Percentiles rank a stretch among this genome's conserved stretches.
Conservation (phyloP, 352 stramenopile species). For the Phytophthora pini region DNA sequence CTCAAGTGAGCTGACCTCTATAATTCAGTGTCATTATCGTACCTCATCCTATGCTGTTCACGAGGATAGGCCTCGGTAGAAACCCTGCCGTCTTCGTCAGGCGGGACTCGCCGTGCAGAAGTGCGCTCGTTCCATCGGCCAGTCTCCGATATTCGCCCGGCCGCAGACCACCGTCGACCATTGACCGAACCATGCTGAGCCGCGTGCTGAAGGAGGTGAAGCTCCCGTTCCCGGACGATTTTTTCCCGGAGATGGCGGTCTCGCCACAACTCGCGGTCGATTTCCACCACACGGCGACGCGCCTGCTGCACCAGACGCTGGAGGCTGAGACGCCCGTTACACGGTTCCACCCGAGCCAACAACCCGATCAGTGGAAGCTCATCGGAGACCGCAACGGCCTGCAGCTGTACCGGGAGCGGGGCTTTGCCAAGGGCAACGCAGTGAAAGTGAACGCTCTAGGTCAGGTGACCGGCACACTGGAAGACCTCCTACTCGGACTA, state of each 20-base stretch:
- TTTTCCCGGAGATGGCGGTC: slow-evolving; percentile 59
- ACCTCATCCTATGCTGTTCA: not conserved
- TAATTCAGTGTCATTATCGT: not conserved
- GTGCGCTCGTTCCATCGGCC: slow-evolving; percentile 11
- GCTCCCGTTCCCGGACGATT: slow-evolving; percentile 70
- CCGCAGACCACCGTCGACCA: not conserved
- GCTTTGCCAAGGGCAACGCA: slow-evolving; percentile 54
- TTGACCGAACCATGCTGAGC: slow-evolving; percentile 41
- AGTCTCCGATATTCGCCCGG: slow-evolving; percentile 25
- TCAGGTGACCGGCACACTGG: slow-evolving; percentile 55
- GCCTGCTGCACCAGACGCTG: slow-evolving; percentile 50
- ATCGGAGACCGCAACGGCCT: slow-evolving; percentile 57
- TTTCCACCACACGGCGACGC: slow-evolving; percentile 45
- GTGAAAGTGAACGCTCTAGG: slow-evolving; percentile 60
- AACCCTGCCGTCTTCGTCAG: slow-evolving; percentile 16
- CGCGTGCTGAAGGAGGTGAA: slow-evolving; percentile 71
- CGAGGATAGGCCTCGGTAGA: slow-evolving; percentile 16
- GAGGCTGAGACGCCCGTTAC: slow-evolving; percentile 51
- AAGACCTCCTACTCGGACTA: slow-evolving; percentile 69
- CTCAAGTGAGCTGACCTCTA: not conserved
- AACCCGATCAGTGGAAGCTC: slow-evolving; percentile 66
- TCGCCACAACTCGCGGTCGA: slow-evolving; percentile 39
- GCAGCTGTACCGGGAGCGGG: slow-evolving; percentile 66
- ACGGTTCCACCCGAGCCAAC: slow-evolving; percentile 57
- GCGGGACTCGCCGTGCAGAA: slow-evolving; percentile 18